A percentile compares a stretch with the other conserved stretches of the same genome.
Evolutionary conservation across 2,329 filamentous ascomycete genomes (phyloP).

Genomic region (Xylariomycetidae sp.): DNA sequence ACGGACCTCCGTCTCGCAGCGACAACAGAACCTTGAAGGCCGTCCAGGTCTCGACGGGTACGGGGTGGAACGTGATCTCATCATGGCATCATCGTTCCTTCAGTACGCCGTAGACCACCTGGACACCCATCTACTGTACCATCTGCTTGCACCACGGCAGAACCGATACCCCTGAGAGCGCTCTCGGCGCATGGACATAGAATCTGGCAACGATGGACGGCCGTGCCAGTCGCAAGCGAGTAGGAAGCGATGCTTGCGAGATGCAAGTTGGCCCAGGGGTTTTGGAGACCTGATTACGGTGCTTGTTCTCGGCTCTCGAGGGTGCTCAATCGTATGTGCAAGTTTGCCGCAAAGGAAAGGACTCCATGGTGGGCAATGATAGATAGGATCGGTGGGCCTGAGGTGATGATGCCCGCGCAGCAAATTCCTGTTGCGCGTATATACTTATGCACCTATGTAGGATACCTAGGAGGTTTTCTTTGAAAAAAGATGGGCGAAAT

Average conservation of each 20-base stretch:
- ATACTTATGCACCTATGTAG: too few relatives aligned
- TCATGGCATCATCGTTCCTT: conserved; percentile 10
- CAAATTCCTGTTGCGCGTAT: too few relatives aligned
- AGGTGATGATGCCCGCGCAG: too few relatives aligned
- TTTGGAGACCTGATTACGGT: conserved; percentile 11
- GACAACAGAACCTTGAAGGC: conserved; percentile 2
- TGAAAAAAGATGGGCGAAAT: too few relatives aligned
- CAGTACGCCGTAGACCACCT: conserved; percentile 11
- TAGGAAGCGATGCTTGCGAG: conserved; percentile 5
- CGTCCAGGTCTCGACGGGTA: conserved; percentile 1
- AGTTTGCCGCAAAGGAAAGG: conserved; percentile 7
- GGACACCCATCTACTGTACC: too few relatives aligned
- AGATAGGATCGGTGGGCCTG: background rate
- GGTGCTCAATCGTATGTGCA: conserved; percentile 9
- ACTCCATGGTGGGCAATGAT: conserved; percentile 1
- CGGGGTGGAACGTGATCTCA: conserved; percentile 8
- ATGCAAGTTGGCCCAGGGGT: conserved; percentile 5
- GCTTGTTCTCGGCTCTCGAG: conserved; percentile 9
- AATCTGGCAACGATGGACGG: conserved; percentile 13
- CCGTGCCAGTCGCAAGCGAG: conserved; percentile 10
- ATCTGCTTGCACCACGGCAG: conserved; percentile 8
- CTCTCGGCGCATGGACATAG: conserved; percentile 8
- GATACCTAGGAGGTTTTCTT: too few relatives aligned
- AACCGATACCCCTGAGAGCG: conserved; percentile 8
- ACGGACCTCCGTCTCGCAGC: conserved; percentile 10